Conservation (phyloP, 2,329 filamentous ascomycete genomes). For the Raffaelea arxii region DNA sequence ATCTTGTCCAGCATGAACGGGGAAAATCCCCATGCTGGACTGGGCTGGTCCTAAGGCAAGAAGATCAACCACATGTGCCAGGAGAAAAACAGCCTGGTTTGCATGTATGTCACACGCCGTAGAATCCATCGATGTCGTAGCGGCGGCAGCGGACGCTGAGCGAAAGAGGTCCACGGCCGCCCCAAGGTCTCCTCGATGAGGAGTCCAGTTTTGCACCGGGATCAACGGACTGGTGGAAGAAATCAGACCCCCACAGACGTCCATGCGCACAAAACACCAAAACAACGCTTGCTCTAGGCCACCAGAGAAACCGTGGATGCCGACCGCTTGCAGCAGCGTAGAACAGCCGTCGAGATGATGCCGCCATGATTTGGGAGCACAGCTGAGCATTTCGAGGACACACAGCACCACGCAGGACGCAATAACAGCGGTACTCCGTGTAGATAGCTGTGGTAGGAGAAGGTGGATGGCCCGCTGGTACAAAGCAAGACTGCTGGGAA, state of each 20-base stretch:
- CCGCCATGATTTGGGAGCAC: constrained; percentile 36
- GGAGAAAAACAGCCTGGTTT: background rate
- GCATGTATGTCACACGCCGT: too few relatives aligned
- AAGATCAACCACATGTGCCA: background rate
- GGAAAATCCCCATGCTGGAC: background rate
- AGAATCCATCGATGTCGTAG: background rate
- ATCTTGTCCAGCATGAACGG: background rate
- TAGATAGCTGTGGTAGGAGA: constrained; percentile 35
- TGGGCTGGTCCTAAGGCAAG: background rate
- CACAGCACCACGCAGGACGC: constrained; percentile 43
- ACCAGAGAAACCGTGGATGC: constrained; percentile 35
- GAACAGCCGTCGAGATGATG: constrained; percentile 43
- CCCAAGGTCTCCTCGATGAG: constrained; percentile 14
- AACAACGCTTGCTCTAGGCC: constrained; percentile 40
- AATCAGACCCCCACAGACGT: constrained; percentile 42
- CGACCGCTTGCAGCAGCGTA: constrained; percentile 36
- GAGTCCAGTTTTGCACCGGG: background rate
- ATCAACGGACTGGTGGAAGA: constrained; percentile 33
- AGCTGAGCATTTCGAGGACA: constrained; percentile 44
- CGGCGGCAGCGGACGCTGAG: background rate
- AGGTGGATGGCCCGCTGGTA: constrained; percentile 42
- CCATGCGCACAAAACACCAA: constrained; percentile 46
- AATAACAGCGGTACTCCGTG: constrained; percentile 37
- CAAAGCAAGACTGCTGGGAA: constrained; percentile 27
- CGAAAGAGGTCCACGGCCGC: constrained; percentile 22